Percentiles rank a stretch among this genome's conserved stretches.
phyloP scores from a whole-genome alignment of 345 rosid species.

The Mallotus nudiflorus region DNA sequence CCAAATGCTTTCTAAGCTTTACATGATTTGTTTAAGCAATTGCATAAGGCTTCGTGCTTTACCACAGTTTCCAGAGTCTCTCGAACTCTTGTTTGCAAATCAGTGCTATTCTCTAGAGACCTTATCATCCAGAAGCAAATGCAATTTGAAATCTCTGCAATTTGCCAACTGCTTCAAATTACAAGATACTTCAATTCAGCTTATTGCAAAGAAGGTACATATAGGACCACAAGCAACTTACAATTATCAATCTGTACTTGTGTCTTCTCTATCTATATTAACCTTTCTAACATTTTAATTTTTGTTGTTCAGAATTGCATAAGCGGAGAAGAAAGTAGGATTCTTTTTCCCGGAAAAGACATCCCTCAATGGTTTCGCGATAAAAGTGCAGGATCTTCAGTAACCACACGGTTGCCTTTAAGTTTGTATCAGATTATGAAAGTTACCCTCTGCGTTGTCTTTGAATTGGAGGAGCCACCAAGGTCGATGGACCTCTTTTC shows the following conservation, averaged over 20 bases:
- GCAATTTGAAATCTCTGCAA: not conserved
- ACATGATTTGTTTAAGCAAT: no score
- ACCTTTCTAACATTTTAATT: no score
- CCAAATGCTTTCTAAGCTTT: no score
- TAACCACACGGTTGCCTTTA: no score
- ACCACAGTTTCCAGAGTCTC: constrained; percentile 15
- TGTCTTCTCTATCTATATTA: not conserved
- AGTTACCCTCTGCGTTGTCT: not conserved
- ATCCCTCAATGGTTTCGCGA: no score
- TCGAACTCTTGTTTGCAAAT: not conserved
- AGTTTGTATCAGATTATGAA: not conserved
- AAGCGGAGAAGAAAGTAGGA: no score
- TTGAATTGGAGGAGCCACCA: not conserved
- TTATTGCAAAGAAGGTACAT: not conserved
- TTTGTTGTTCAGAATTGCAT: no score
- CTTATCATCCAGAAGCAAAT: not conserved
- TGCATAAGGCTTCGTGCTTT: no score
- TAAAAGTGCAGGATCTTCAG: not conserved
- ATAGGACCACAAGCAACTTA: no score
- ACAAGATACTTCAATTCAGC: not conserved
- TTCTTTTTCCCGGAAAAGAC: no score
- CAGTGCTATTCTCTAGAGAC: not conserved
- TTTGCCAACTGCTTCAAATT: constrained; percentile 9
- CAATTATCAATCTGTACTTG: not conserved
- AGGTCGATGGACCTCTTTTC: not conserved